Base-by-base conservation (phyloP, 257 asterid species). In the Scutellaria minor region DNA sequence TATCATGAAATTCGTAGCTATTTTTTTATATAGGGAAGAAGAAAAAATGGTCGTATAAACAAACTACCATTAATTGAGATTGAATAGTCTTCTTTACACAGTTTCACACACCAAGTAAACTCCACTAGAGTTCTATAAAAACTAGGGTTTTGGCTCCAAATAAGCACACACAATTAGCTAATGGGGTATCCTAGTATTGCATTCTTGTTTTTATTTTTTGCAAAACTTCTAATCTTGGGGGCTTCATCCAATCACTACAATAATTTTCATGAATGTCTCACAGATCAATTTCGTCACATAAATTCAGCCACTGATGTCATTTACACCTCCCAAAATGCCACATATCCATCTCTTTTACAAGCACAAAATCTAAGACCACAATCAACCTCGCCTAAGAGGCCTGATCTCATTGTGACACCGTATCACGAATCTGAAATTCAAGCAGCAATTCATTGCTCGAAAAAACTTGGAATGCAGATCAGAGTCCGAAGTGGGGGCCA, bases 401-500 rank as follows among this genome's bases (percentile, higher is more conserved):
- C 77, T 4, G 55, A 72, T 12, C 70, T 72, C 70, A 62, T 72
- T 54, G 46, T 72, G 44, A 72, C 77, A 3, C 77, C 77, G 0
- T 18, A 12, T 15, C 64, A 48, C 9, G 77, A 48, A 47, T 50
- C 77, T 8, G 77, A 72, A 27, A 48, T 72, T 39, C 45, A 48
- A 9, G 70, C 77, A 2, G 54, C 70, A 5, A 37, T 72, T 39
- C 4, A 7, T 46, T 72, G 77, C 64, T 72, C 77, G 64, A 56
- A 22, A 15, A 22, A 60, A 13, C 55, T 72, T 37, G 64, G 55
- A 15, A n/a, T 50, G 24, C 77, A 12, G 55, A 51, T 72, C 52
- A 42, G 74, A 70, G 74, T 70, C 20, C 50, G 39, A 41, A 70
- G 74, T 53, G 74, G 74, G 37, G 74, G 74, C 57, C 74, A 70